phyloP scores from a whole-genome alignment of 345 rosid genomes.

The Gossypium ekmanianum region DNA sequence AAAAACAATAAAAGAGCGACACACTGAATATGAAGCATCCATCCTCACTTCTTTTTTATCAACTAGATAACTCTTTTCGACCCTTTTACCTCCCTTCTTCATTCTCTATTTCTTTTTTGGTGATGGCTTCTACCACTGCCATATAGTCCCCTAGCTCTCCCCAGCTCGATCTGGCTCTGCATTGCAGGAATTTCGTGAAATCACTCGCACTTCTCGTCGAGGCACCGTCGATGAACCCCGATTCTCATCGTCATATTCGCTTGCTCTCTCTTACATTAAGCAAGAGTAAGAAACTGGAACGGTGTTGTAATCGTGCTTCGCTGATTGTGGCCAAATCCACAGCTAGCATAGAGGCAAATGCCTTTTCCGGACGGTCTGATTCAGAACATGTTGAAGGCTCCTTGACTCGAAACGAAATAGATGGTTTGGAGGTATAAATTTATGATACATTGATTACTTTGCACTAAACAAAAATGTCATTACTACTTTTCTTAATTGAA shows the following conservation, averaged over 20 bases:
- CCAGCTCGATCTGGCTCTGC: constrained; percentile 75
- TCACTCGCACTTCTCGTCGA: constrained; percentile 25
- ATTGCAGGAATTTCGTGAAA: constrained; percentile 25
- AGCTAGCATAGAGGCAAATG: constrained; percentile 22
- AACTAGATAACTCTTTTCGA: background rate
- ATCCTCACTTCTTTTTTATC: background rate
- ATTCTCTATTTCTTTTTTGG: background rate
- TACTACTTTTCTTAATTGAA: background rate
- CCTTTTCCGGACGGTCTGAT: constrained; percentile 69
- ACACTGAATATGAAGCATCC: background rate
- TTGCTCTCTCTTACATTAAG: constrained; percentile 27
- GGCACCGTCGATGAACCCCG: constrained; percentile 30
- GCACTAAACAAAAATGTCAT: background rate
- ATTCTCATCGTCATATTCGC: constrained; percentile 24
- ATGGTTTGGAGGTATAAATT: constrained; percentile 52
- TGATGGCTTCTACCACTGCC: constrained; percentile 50
- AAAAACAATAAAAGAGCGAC: no score
- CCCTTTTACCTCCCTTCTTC: background rate
- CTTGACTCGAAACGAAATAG: constrained; percentile 43
- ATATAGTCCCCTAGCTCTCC: constrained; percentile 65
- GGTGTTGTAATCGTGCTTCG: constrained; percentile 17
- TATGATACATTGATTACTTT: background rate
- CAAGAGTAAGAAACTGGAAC: constrained; percentile 4
- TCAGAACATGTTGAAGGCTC: constrained; percentile 38
- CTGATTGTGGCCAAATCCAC: constrained; percentile 36